A percentile compares a stretch with the other conserved stretches of the same genome.
These are phyloP conservation scores for Eucalyptus cloeziana DNA, from an alignment of 345 rosid genomes.

Conservation along the genomic window DNA sequence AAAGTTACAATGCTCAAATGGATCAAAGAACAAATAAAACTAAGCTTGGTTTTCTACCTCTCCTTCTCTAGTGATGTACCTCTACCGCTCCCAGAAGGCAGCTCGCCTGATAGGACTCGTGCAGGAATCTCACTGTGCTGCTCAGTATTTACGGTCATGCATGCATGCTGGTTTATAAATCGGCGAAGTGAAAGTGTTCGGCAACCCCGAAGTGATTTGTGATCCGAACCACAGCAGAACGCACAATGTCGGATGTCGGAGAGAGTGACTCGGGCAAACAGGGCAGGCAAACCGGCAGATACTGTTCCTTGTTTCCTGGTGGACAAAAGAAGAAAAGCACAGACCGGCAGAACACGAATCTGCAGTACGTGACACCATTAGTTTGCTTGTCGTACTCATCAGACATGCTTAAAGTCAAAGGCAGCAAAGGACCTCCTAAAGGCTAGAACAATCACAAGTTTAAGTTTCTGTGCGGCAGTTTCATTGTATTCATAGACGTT, in stretches of 20 bases:
- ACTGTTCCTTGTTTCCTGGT: conserved; percentile 30
- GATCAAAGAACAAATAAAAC: background rate
- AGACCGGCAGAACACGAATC: conserved; percentile 84
- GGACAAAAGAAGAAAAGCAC: conserved; percentile 41
- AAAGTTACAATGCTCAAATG: background rate
- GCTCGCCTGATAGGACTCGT: background rate
- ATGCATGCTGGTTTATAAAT: background rate
- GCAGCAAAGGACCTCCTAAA: background rate
- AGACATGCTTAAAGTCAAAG: background rate
- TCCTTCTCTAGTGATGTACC: background rate
- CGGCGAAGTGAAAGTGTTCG: conserved; percentile 36
- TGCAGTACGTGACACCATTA: conserved; percentile 2
- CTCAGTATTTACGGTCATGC: background rate
- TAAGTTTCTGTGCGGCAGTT: background rate
- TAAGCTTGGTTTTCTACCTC: background rate
- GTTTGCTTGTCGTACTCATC: background rate
- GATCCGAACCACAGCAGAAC: conserved; percentile 38
- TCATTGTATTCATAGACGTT: background rate
- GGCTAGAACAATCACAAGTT: background rate
- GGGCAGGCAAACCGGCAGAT: conserved; percentile 76
- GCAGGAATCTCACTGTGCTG: background rate
- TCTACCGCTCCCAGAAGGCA: background rate
- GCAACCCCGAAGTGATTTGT: conserved; percentile 52
- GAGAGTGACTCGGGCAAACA: conserved; percentile 56
- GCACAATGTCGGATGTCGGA: conserved; percentile 33